Evolutionary conservation across 352 stramenopile genomes (phyloP).

Genomic region (Aphanomyces euteiches): DNA sequence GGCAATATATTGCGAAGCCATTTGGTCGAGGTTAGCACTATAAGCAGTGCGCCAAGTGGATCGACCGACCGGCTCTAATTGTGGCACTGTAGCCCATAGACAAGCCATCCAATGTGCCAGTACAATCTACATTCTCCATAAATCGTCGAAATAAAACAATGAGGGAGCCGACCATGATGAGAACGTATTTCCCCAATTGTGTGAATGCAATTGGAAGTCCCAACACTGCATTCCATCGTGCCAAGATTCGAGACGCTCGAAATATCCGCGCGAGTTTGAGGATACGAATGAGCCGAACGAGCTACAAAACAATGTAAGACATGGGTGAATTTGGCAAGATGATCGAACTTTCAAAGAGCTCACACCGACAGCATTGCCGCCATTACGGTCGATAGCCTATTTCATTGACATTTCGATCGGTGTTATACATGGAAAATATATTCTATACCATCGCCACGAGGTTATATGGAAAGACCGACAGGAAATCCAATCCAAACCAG

Average conservation of each 20-base stretch:
- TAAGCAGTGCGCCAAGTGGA: neutral
- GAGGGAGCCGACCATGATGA: constrained; percentile 5
- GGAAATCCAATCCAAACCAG: constrained; percentile 32
- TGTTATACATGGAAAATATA: too few species aligned
- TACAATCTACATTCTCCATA: neutral
- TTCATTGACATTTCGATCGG: too few species aligned
- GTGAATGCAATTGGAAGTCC: constrained; percentile 15
- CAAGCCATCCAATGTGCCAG: constrained; percentile 27
- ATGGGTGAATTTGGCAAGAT: too few species aligned
- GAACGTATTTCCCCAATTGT: constrained; percentile 18
- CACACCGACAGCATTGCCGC: neutral
- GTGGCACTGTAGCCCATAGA: constrained; percentile 17
- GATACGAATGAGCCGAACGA: constrained; percentile 30
- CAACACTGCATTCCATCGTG: constrained; percentile 24
- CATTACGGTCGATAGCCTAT: too few species aligned
- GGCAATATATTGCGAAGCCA: constrained; percentile 12
- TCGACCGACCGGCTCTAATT: neutral
- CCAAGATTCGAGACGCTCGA: constrained; percentile 21
- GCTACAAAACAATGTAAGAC: neutral
- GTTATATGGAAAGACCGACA: constrained; percentile 34
- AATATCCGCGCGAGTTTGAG: constrained; percentile 32
- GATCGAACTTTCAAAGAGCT: too few species aligned
- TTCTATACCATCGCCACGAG: constrained; percentile 1
- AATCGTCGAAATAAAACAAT: neutral
- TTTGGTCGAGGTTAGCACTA: neutral